Base-by-base conservation (phyloP, 768 basidiomycete genomes). In the Tephrocybe sp. region DNA sequence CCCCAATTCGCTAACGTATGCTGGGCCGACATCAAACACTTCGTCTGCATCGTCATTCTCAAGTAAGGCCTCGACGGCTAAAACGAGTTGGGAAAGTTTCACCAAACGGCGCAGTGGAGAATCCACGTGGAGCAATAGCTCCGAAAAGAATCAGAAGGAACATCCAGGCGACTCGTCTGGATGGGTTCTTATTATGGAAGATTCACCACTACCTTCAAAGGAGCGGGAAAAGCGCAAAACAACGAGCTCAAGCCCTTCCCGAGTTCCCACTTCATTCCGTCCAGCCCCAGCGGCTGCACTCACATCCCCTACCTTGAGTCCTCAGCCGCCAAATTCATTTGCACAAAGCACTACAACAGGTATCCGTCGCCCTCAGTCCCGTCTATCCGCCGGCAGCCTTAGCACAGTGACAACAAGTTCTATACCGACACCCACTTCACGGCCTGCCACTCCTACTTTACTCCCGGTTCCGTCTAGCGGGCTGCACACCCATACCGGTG, bases 151-250 rank as follows among this genome's bases (percentile, higher is more conserved):
- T 45, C 70, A 65, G 51, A 79, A 74, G 59, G 78, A 73, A 35
- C 72, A 77, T 39, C 71, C 66, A 30, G 79, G 76, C 17, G 87
- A 89, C 59, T 71, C 84, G 10, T 81, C 88, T 33, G 89, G 89
- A 48, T 92, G 89, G 89, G 89, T 92, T 36, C 78, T 92, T 33
- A 89, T 92, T 44, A 90, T 91, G 89, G 90, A 92, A 57, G 90
- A 91, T 62, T 85, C 86, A 2, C 86, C 89, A 19, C 84, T 83
- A 13, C 87, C 85, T 17, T 73, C 72, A 26, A 86, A 82, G 64
- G 73, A 76, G 48, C 75, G 78, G 53, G 81, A 83, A 61, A 72
- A 74, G 52, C 74, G 85, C 51, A 75, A 85, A 59, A 65, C 78
- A 33, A 82, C 40, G 13, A 47, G 1, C 10, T 30, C 85, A 14